phyloP scores from a whole-genome alignment of 2,329 filamentous ascomycete species.

The Sporothrix brasiliensis region DNA sequence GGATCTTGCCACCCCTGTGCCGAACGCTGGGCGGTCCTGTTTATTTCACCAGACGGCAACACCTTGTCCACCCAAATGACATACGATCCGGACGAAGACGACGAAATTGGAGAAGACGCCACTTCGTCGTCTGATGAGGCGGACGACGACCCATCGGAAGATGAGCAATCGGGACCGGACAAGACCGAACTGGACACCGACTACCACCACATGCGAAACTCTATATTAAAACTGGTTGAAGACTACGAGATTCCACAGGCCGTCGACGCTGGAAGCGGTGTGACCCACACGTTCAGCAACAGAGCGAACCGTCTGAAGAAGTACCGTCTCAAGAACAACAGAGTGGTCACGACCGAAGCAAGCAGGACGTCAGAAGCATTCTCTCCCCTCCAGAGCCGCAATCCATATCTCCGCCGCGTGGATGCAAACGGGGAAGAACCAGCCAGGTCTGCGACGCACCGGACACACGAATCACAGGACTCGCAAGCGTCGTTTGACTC shows the following conservation, averaged over 20 bases:
- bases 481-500: not conserved
- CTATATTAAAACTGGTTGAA: constrained; percentile 77
- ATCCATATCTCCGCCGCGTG: constrained; percentile 46
- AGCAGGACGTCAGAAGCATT: constrained; percentile 38
- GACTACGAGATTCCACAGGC: constrained; percentile 79
- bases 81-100: constrained; percentile 68
- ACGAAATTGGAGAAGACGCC: constrained; percentile 59
- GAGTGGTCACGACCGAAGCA: constrained; percentile 55
- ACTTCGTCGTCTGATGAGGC: constrained; percentile 63
- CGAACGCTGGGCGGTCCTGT: constrained; percentile 81
- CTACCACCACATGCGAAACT: constrained; percentile 78
- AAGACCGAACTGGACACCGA: constrained; percentile 71
- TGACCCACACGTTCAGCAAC: constrained; percentile 68
- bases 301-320: constrained; percentile 64
- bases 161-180: constrained; percentile 63
- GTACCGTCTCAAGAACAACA: constrained; percentile 64
- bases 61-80: constrained; percentile 71
- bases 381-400: constrained; percentile 53
- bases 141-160: constrained; percentile 62
- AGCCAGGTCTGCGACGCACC: not conserved
- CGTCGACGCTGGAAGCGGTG: constrained; percentile 60
- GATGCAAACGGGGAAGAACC: not conserved
- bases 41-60: constrained; percentile 73
- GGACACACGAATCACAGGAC: not conserved
- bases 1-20: constrained; percentile 76